These are phyloP conservation scores for Guyanaporus albipodus DNA, from an alignment of 768 basidiomycete species.

Conservation along the genomic window DNA sequence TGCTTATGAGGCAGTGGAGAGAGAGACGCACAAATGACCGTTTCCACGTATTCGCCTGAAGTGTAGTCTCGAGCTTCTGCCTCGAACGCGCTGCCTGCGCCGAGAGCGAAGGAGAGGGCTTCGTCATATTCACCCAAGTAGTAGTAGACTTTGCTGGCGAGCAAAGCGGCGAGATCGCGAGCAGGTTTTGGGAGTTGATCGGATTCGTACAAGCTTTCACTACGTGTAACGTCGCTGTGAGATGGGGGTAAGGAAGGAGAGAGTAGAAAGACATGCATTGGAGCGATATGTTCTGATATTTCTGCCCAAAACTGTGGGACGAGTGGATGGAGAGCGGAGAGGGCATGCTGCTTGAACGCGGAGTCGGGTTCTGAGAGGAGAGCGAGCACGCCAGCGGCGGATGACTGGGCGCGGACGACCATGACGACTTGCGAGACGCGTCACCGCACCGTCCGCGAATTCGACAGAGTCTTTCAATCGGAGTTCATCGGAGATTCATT, in stretches of 20 bases:
- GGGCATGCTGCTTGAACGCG: conserved; percentile 87
- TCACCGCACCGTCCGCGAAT: conserved; percentile 39
- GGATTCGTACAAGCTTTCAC: conserved; percentile 88
- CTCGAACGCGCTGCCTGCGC: conserved; percentile 84
- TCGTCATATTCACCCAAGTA: conserved; percentile 95
- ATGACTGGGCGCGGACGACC: conserved; percentile 73
- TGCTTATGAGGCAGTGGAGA: conserved; percentile 16
- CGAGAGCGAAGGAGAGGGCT: conserved; percentile 90
- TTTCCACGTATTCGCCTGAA: conserved; percentile 88
- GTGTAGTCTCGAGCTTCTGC: conserved; percentile 58
- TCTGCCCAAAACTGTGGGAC: conserved; percentile 98
- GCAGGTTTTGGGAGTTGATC: conserved; percentile 68
- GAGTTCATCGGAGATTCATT: conserved; percentile 27
- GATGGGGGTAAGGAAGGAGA: conserved; percentile 4
- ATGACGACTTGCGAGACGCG: conserved; percentile 40
- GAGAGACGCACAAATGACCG: conserved; percentile 79
- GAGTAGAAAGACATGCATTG: conserved; percentile 65
- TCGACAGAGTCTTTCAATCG: conserved; percentile 28
- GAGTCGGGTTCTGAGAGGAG: conserved; percentile 86
- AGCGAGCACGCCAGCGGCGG: conserved; percentile 86
- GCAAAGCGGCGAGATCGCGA: conserved; percentile 79
- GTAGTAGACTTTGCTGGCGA: conserved; percentile 98
- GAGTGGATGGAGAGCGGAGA: conserved; percentile 74
- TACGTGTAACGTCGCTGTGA: conserved; percentile 31
- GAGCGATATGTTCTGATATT: conserved; percentile 89